phyloP scores from a whole-genome alignment of 2,329 filamentous ascomycete species.

The Celoporthe dispersa region DNA sequence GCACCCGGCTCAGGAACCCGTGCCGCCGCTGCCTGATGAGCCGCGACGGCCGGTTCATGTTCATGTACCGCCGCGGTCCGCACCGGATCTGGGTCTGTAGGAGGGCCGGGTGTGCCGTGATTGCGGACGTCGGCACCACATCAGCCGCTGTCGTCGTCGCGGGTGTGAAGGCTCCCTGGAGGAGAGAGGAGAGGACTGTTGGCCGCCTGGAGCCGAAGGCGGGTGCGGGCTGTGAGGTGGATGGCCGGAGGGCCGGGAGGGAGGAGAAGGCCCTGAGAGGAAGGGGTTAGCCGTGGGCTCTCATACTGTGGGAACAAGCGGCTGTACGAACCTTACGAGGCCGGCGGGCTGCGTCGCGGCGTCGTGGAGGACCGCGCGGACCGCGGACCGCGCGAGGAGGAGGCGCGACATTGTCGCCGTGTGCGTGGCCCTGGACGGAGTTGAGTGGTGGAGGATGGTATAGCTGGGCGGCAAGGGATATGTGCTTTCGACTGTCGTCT shows the following conservation, averaged over 20 bases:
- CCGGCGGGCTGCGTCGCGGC: constrained; percentile 17
- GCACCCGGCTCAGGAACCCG: constrained; percentile 58
- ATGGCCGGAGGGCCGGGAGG: constrained; percentile 56
- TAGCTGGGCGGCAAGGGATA: not conserved
- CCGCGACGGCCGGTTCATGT: constrained; percentile 58
- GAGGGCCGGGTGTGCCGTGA: constrained; percentile 60
- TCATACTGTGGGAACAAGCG: not conserved
- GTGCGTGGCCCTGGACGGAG: not conserved
- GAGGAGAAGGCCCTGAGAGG: constrained; percentile 42
- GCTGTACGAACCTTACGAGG: constrained; percentile 18
- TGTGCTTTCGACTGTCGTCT: not conserved
- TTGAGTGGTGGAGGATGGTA: not conserved
- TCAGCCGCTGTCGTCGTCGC: constrained; percentile 41
- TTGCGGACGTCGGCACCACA: constrained; percentile 49
- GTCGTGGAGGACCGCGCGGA: constrained; percentile 27
- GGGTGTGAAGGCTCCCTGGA: constrained; percentile 30
- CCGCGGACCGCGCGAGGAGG: constrained; percentile 22
- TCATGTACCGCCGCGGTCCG: constrained; percentile 56
- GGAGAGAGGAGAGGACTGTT: constrained; percentile 36
- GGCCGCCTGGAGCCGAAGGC: constrained; percentile 35
- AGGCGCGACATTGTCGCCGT: constrained; percentile 23
- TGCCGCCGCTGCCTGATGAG: constrained; percentile 63
- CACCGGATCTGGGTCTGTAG: constrained; percentile 57
- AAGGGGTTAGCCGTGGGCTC: too few relatives aligned
- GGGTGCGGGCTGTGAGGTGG: constrained; percentile 38